A percentile compares a stretch with the other conserved stretches of the same genome.
phyloP scores from a whole-genome alignment of 805 yeast genomes.

The Metschnikowia arizonensis region DNA sequence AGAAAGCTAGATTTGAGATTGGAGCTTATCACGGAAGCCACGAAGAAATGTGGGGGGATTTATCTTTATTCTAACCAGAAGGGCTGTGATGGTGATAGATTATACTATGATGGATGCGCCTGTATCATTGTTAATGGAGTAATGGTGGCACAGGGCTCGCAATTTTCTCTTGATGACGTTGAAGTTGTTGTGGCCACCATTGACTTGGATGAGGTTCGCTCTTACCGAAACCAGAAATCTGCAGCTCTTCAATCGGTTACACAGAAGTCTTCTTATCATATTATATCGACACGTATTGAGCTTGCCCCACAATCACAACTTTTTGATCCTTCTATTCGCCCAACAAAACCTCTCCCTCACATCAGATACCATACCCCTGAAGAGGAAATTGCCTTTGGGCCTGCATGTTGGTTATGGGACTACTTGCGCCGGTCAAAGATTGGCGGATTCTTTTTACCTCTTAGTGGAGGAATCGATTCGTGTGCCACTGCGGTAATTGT shows the following conservation, averaged over 20 bases:
- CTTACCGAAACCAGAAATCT: slow-evolving; percentile 71
- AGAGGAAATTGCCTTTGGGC: slow-evolving; percentile 96
- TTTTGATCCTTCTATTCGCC: slow-evolving; percentile 59
- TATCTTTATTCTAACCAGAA: slow-evolving; percentile 91
- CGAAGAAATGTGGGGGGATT: slow-evolving; percentile 94
- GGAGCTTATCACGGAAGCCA: slow-evolving; percentile 84
- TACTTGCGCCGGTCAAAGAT: slow-evolving; percentile 86
- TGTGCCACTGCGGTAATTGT: slow-evolving; percentile 97
- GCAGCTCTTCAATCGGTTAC: slow-evolving; percentile 68
- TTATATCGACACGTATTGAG: slow-evolving; percentile 60
- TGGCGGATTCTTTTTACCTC: slow-evolving; percentile 88
- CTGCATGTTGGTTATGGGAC: slow-evolving; percentile 99
- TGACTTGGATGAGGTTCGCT: slow-evolving; percentile 85
- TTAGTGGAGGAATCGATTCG: slow-evolving; percentile 96
- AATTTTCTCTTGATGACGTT: slow-evolving; percentile 84
- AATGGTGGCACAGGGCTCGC: slow-evolving; percentile 89
- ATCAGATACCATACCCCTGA: slow-evolving; percentile 76
- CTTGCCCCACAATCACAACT: slow-evolving; percentile 56
- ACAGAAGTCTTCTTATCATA: slow-evolving; percentile 43
- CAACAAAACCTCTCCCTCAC: slow-evolving; percentile 44
- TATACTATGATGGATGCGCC: slow-evolving; percentile 97
- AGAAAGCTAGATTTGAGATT: slow-evolving; percentile 83
- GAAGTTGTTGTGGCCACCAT: slow-evolving; percentile 96
- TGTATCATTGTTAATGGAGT: slow-evolving; percentile 88
- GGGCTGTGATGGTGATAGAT: slow-evolving; percentile 97